These are phyloP conservation scores for Phlegmacium glaucopus DNA, from an alignment of 768 basidiomycete species.

Conservation along the genomic window DNA sequence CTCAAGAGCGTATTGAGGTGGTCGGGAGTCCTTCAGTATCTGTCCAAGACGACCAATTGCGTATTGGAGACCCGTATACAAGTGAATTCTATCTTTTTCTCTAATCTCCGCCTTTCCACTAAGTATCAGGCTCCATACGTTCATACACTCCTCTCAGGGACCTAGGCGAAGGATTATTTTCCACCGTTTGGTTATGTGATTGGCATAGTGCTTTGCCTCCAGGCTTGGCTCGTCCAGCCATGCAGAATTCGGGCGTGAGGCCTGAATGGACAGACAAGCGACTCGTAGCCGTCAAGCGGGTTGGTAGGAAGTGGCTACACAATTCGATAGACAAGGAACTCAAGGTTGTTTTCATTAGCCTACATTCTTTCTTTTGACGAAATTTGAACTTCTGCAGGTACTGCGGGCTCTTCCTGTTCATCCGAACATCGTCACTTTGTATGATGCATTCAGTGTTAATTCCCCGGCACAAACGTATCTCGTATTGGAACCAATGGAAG, in stretches of 20 bases:
- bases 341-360: not conserved
- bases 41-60: not conserved
- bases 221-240: not conserved
- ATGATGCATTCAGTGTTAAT: slow-evolving; percentile 92
- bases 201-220: not conserved
- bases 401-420: slow-evolving; percentile 86
- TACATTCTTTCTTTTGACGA: not conserved
- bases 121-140: not conserved
- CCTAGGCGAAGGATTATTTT: not conserved
- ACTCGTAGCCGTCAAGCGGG: not conserved
- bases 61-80: not conserved
- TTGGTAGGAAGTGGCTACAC: not conserved
- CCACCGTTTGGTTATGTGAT: not conserved
- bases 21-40: not conserved
- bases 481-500: slow-evolving; percentile 97
- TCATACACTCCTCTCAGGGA: not conserved
- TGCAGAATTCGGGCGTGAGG: not conserved
- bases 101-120: not conserved
- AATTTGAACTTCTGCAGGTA: slow-evolving; percentile 52
- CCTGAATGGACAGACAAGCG: not conserved
- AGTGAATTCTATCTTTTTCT: not conserved
- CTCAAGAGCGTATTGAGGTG: not conserved
- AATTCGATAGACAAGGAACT: not conserved
- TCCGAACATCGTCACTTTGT: slow-evolving; percentile 90
- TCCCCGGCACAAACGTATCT: slow-evolving; percentile 74